Evolutionary conservation across 2,329 filamentous ascomycete species (phyloP).

Genomic region (Pseudocercospora macadamiae): DNA sequence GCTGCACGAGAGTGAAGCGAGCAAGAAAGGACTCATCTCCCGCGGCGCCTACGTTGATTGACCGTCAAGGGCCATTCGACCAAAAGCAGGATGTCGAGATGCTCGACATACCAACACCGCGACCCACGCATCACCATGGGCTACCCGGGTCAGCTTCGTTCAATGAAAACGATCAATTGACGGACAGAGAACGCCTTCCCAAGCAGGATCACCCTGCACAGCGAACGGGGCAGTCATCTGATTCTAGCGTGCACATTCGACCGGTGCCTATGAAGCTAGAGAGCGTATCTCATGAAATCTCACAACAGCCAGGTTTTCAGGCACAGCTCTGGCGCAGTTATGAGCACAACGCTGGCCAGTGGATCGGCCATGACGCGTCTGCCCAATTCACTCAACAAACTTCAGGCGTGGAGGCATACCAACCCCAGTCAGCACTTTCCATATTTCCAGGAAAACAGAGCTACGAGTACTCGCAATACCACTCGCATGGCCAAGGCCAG

Average conservation of each 20-base stretch:
- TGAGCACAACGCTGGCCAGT: conserved; percentile 5
- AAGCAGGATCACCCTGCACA: not conserved
- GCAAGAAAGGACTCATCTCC: conserved; percentile 11
- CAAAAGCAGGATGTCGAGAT: conserved; percentile 14
- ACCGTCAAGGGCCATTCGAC: conserved; percentile 4
- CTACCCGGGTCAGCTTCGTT: not conserved
- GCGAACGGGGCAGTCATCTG: not conserved
- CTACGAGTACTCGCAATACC: conserved; percentile 21
- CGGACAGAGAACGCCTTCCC: not conserved
- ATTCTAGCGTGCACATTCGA: not conserved
- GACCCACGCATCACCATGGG: not conserved
- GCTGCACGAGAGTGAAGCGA: conserved; percentile 19
- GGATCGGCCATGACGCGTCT: conserved; percentile 3
- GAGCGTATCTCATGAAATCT: conserved; percentile 2
- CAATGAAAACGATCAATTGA: not conserved
- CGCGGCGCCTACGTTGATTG: too few species aligned
- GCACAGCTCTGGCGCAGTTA: conserved; percentile 8
- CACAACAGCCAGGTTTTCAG: conserved; percentile 2
- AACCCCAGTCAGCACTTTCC: not conserved
- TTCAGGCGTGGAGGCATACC: conserved; percentile 5
- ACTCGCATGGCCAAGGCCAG: conserved; percentile 11
- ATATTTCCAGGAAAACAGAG: conserved; percentile 21
- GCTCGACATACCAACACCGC: conserved; percentile 3
- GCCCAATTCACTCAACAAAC: conserved; percentile 10
- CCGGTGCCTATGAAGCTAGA: not conserved